Conservation (phyloP, 768 basidiomycete species). For the Amanita rimosa region DNA sequence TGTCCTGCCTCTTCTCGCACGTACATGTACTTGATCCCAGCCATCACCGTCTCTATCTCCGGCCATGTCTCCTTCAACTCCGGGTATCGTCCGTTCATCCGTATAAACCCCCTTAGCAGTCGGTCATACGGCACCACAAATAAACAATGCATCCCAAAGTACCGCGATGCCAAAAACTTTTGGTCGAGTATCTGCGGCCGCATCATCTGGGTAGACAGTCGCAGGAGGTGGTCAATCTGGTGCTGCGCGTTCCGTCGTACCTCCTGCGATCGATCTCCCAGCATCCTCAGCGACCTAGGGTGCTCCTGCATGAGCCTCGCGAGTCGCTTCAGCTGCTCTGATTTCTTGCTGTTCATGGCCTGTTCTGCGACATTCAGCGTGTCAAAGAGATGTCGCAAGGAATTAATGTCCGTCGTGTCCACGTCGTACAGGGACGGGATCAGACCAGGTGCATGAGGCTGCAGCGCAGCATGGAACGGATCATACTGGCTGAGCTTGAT, state of each 20-base stretch:
- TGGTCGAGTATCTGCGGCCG: slow-evolving; percentile 10
- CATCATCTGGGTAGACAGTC: slow-evolving; percentile 9
- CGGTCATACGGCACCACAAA: slow-evolving; percentile 17
- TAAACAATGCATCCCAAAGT: slow-evolving; percentile 12
- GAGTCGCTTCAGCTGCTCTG: slow-evolving; percentile 13
- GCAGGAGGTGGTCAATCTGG: slow-evolving; percentile 7
- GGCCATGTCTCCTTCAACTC: slow-evolving; percentile 8
- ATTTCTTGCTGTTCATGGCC: slow-evolving; percentile 12
- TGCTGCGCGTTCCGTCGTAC: slow-evolving; percentile 10
- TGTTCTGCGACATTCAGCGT: slow-evolving; percentile 11
- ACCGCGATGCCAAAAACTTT: slow-evolving; percentile 7
- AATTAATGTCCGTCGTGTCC: slow-evolving; percentile 7
- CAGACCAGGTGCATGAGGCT: background rate
- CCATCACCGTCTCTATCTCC: slow-evolving; percentile 9
- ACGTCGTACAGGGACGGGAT: slow-evolving; percentile 8
- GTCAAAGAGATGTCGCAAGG: slow-evolving; percentile 10
- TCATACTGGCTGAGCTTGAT: slow-evolving; percentile 10
- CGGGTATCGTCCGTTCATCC: slow-evolving; percentile 12
- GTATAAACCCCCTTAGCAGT: slow-evolving; percentile 14
- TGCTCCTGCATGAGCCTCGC: slow-evolving; percentile 11
- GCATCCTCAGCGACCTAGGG: slow-evolving; percentile 10
- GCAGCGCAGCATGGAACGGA: slow-evolving; percentile 7
- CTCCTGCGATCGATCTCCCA: slow-evolving; percentile 12
- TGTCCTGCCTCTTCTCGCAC: background rate
- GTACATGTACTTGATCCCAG: slow-evolving; percentile 8